Conservation (phyloP, 768 basidiomycete genomes). For the Kwoniella bestiolae region DNA sequence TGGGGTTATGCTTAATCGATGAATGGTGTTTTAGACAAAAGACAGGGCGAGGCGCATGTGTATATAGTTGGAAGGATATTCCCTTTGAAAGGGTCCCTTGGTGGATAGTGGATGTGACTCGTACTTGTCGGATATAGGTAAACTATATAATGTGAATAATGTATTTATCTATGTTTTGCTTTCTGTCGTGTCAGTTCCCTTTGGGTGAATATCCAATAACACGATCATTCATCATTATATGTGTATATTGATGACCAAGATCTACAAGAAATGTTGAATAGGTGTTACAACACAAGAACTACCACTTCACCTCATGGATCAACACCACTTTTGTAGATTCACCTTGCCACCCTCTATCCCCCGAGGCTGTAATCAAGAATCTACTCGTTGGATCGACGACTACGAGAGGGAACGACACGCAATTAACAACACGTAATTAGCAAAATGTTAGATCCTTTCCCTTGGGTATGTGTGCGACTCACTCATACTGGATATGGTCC, state of each 20-base stretch:
- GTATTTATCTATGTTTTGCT: too few relatives aligned
- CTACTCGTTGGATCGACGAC: constrained; percentile 82
- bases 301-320: constrained; percentile 79
- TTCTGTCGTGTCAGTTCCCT: too few relatives aligned
- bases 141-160: background rate
- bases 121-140: background rate
- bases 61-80: background rate
- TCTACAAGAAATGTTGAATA: too few relatives aligned
- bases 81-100: background rate
- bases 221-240: background rate
- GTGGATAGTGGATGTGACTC: background rate
- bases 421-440: too few relatives aligned
- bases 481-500: constrained; percentile 91
- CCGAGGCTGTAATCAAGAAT: constrained; percentile 88
- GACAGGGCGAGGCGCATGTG: background rate
- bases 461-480: too few relatives aligned
- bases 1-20: background rate
- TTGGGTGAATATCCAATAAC: too few relatives aligned
- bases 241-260: too few relatives aligned
- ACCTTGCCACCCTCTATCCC: constrained; percentile 92
- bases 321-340: constrained; percentile 87
- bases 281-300: background rate
- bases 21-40: background rate
- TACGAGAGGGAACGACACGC: constrained; percentile 52
- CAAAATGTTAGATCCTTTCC: too few relatives aligned